Percentiles rank a stretch among this genome's conserved stretches.
These are phyloP conservation scores for Trichophyton schoenleinii DNA, from an alignment of 2,329 filamentous ascomycete species.

Conservation along the genomic window DNA sequence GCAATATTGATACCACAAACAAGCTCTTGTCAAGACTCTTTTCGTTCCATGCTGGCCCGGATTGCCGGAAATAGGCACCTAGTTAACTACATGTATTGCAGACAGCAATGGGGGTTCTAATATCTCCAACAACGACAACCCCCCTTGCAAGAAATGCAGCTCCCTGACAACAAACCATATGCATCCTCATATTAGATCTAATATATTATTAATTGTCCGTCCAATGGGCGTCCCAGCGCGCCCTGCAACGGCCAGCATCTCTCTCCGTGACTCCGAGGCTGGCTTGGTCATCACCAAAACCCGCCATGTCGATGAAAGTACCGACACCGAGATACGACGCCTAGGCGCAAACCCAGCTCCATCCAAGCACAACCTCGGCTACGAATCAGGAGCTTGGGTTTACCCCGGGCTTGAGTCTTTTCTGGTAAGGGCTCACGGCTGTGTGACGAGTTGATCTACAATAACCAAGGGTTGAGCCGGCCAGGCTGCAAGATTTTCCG, in stretches of 20 bases:
- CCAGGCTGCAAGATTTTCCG: not conserved
- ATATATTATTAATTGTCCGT: not conserved
- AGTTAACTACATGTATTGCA: not conserved
- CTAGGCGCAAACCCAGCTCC: not conserved
- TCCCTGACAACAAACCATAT: not conserved
- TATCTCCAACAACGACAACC: not conserved
- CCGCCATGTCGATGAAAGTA: not conserved
- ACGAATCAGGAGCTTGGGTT: not conserved
- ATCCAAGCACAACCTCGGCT: not conserved
- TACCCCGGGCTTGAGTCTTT: not conserved
- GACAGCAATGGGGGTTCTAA: not conserved
- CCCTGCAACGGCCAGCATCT: not conserved
- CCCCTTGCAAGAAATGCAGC: too few relatives aligned
- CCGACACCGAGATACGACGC: not conserved
- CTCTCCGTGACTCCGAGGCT: not conserved
- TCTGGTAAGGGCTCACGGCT: too few relatives aligned
- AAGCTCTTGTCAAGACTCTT: not conserved
- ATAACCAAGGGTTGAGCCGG: not conserved
- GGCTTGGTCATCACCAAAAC: not conserved
- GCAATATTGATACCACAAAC: not conserved
- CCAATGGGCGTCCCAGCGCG: not conserved
- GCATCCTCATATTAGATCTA: not conserved
- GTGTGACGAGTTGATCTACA: not conserved
- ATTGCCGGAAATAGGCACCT: not conserved
- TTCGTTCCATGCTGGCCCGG: not conserved